A percentile compares a stretch with the other conserved stretches of the same genome.
Conservation (phyloP, 805 yeast genomes). For the Zygosaccharomyces lentus region DNA sequence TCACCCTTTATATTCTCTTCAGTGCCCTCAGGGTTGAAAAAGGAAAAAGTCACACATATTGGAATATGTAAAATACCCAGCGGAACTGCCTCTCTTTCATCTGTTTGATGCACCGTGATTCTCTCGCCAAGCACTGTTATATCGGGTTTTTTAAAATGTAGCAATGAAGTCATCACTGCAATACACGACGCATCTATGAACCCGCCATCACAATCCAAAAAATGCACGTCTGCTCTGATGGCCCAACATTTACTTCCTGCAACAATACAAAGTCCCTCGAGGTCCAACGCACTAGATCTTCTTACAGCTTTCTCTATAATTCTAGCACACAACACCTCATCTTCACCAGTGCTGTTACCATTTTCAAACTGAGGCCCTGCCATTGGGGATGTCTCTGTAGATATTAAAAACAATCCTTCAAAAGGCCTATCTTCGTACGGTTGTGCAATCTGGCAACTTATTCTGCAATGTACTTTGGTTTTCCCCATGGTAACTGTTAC, state of each 20-base stretch:
- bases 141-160: slow-evolving; percentile 83
- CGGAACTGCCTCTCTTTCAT: slow-evolving; percentile 84
- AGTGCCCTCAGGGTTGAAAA: slow-evolving; percentile 61
- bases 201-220: slow-evolving; percentile 88
- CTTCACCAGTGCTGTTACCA: slow-evolving; percentile 62
- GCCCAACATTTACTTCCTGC: slow-evolving; percentile 93
- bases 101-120: slow-evolving; percentile 60
- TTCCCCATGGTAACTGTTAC: slow-evolving; percentile 75
- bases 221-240: slow-evolving; percentile 84
- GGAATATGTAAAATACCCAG: slow-evolving; percentile 85
- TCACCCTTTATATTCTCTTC: slow-evolving; percentile 72
- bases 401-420: slow-evolving; percentile 82
- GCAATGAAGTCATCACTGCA: slow-evolving; percentile 81
- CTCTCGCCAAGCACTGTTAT: slow-evolving; percentile 64
- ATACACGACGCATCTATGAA: slow-evolving; percentile 85
- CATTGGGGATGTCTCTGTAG: slow-evolving; percentile 86
- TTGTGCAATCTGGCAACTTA: slow-evolving; percentile 67
- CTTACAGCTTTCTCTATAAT: slow-evolving; percentile 88
- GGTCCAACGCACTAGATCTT: slow-evolving; percentile 84
- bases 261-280: slow-evolving; percentile 83
- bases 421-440: slow-evolving; percentile 92
- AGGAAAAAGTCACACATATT: slow-evolving; percentile 82
- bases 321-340: slow-evolving; percentile 75
- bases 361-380: slow-evolving; percentile 82
- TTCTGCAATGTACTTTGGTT: slow-evolving; percentile 48